Base-by-base conservation (phyloP, 495 filamentous ascomycete genomes). In the Trichoderma asperelloides region DNA sequence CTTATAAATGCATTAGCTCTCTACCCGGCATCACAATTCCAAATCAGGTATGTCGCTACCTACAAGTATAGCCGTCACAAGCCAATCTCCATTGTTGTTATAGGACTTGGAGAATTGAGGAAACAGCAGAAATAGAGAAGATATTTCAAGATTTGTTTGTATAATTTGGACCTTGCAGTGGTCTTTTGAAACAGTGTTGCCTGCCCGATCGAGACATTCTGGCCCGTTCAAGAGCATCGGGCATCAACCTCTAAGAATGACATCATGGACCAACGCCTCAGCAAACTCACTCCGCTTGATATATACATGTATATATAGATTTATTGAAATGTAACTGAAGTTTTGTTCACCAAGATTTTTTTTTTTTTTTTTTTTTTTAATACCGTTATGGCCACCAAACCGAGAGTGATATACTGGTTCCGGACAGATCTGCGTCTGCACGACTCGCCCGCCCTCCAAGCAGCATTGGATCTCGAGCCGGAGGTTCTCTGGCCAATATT, bases 331-430 rank as follows among this genome's bases (percentile, higher is more conserved):
- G 49, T 27, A 21, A 27, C 9, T 3, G n/a, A 11, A 16, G 27
- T 57, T n/a, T n/a, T n/a, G n/a, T n/a, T 3, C 18, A 13, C 6
- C 47, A 51, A 18, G 15, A 3, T 7, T 7, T 16, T 51, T 51
- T 11, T 21, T n/a, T n/a, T n/a, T n/a, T n/a, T n/a, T n/a, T n/a
- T n/a, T n/a, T n/a, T n/a, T n/a, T n/a, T n/a, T n/a, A n/a, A n/a
- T n/a, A n/a, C n/a, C n/a, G n/a, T 37, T 3, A 77, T 76, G 76
- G 65, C 70, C 4, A 77, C 70, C 4, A 77, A 79, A 66, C 78
- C 82, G 41, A 78, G 87, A 57, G 87, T 90, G 3, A 79, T 91
- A n/a, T 90, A 89, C 73, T 90, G 88, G 88, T 89, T 89, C 68
- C 83, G 88, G 65, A 90, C 88, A 13, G 88, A 91, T 72, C 78